Evolutionary conservation across 2,329 filamentous ascomycete genomes (phyloP).

Genomic region (Aphanocladium album): DNA sequence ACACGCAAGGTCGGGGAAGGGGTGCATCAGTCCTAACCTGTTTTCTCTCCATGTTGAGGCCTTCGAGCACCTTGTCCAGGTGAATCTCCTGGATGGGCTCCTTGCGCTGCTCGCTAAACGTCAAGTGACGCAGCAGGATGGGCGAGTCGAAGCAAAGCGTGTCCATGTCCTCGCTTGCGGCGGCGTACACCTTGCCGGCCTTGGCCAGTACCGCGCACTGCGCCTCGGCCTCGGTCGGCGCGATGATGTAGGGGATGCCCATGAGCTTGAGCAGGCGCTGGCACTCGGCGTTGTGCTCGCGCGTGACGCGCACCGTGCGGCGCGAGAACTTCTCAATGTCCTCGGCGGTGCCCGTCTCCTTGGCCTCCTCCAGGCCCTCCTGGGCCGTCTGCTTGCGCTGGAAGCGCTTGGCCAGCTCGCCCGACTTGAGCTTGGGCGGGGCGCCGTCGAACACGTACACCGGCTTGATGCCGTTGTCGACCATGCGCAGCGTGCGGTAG

Average conservation of each 20-base stretch:
- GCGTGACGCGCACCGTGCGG: slow-evolving; percentile 88
- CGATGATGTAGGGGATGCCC: slow-evolving; percentile 92
- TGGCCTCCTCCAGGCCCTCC: slow-evolving; percentile 88
- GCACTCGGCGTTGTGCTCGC: slow-evolving; percentile 94
- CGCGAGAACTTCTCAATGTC: slow-evolving; percentile 98
- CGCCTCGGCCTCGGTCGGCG: slow-evolving; percentile 94
- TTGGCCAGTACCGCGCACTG: slow-evolving; percentile 88
- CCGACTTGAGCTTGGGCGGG: slow-evolving; percentile 94
- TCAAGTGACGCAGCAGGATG: slow-evolving; percentile 85
- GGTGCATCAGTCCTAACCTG: slow-evolving; percentile 46
- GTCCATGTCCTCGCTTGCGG: slow-evolving; percentile 98
- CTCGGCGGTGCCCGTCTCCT: slow-evolving; percentile 92
- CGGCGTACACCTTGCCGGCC: slow-evolving; percentile 92
- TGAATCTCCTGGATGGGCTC: slow-evolving; percentile 96
- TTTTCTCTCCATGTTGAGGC: slow-evolving; percentile 78
- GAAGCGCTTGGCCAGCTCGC: slow-evolving; percentile 92
- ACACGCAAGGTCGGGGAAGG: background rate
- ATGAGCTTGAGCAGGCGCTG: slow-evolving; percentile 87
- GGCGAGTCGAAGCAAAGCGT: slow-evolving; percentile 93
- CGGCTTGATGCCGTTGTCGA: slow-evolving; percentile 98
- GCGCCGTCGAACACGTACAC: slow-evolving; percentile 97
- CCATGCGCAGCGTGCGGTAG: slow-evolving; percentile 95
- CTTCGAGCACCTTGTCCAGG: slow-evolving; percentile 79
- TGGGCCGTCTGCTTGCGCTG: slow-evolving; percentile 90
- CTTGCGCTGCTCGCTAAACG: slow-evolving; percentile 95